Percentiles rank a stretch among this genome's conserved stretches.
Evolutionary conservation across 139 green algal species (phyloP).

Genomic region (Diplosphaera chodatii): DNA sequence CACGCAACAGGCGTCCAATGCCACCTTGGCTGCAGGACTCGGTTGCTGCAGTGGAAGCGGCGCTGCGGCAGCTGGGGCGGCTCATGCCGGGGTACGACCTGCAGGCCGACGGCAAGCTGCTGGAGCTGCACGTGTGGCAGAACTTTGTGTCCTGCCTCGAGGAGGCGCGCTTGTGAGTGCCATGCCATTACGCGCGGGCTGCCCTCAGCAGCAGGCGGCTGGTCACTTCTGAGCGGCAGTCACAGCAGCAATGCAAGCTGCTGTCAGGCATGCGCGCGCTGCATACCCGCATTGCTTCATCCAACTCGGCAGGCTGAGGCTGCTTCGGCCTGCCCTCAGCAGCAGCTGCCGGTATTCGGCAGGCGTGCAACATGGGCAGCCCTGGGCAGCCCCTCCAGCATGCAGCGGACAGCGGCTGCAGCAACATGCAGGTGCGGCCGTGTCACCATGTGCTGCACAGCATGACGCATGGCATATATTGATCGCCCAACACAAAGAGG

Average conservation of each 20-base stretch:
- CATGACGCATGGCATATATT: no score
- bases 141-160: not conserved
- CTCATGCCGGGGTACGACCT: not conserved
- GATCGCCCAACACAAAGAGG: no score
- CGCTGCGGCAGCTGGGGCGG: not conserved
- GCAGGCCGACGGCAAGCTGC: not conserved
- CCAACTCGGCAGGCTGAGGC: not conserved
- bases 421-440: no score
- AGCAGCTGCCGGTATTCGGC: no score
- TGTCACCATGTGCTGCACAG: no score
- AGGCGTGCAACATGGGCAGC: no score
- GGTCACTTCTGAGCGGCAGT: not conserved
- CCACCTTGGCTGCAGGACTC: not conserved
- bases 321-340: not conserved
- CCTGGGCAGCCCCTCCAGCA: no score
- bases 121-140: not conserved
- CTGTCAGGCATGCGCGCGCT: not conserved
- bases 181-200: no score
- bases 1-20: no score
- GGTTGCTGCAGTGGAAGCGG: not conserved
- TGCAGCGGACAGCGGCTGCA: no score
- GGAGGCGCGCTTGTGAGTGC: not conserved
- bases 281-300: not conserved
- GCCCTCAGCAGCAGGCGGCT: no score
- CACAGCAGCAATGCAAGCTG: not conserved